Percentiles rank a stretch among this genome's conserved stretches.
These are phyloP conservation scores for Cladosporium sp. DNA, from an alignment of 2,329 filamentous ascomycete genomes.

Conservation along the genomic window DNA sequence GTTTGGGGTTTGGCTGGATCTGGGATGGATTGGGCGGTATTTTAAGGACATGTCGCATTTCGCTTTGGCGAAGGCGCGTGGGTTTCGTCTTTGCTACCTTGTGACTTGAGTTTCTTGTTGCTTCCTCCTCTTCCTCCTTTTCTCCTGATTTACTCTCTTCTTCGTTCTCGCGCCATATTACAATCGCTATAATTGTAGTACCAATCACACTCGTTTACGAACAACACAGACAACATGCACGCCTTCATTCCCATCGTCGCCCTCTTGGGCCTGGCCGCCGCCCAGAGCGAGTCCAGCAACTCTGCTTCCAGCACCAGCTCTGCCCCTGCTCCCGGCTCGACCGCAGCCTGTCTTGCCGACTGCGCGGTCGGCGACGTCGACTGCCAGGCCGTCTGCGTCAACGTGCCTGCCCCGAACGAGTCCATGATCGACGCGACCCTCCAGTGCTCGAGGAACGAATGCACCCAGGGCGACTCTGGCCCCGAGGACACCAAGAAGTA, in stretches of 20 bases:
- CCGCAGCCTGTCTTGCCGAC: slow-evolving; percentile 36
- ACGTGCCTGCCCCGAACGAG: slow-evolving; percentile 54
- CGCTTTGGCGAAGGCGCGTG: background rate
- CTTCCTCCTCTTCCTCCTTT: background rate
- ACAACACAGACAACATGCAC: slow-evolving; percentile 37
- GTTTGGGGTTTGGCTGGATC: slow-evolving; percentile 14
- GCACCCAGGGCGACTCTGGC: slow-evolving; percentile 55
- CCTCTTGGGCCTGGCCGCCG: slow-evolving; percentile 45
- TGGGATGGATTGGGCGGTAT: slow-evolving; percentile 8
- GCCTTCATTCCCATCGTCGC: slow-evolving; percentile 47
- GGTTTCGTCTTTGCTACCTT: background rate
- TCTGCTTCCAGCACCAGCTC: slow-evolving; percentile 12
- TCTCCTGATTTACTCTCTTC: background rate
- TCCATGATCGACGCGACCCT: slow-evolving; percentile 52
- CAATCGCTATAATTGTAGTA: background rate
- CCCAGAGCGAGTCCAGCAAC: slow-evolving; percentile 37
- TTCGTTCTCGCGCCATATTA: background rate
- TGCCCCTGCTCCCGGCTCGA: background rate
- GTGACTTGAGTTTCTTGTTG: background rate
- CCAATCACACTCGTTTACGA: slow-evolving; percentile 13
- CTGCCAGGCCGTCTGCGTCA: slow-evolving; percentile 54
- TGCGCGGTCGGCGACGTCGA: slow-evolving; percentile 49
- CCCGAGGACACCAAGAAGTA: slow-evolving; percentile 48
- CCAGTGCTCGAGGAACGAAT: slow-evolving; percentile 50
- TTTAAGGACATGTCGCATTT: slow-evolving; percentile 14